Evolutionary conservation across 2,329 filamentous ascomycete species (phyloP), one percentile per base, ranked within the genome.

Genomic region (Xenoacremonium recifei): DNA sequence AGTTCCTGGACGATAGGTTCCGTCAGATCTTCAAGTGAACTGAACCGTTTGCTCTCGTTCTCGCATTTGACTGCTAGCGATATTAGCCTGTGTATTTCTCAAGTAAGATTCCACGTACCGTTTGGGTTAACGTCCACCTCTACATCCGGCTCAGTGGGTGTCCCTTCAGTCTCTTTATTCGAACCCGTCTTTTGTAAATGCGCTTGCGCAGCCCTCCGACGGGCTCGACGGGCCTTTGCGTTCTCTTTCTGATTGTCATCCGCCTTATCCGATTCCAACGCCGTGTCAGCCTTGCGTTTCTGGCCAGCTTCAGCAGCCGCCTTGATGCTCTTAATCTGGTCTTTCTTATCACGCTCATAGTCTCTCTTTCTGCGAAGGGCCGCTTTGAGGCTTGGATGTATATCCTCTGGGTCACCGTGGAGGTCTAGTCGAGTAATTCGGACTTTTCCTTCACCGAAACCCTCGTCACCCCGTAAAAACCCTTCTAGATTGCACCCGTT

Each of bases 401-500:
- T 61, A 12, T 65, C 63, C 6, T 77, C 71, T 0, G 58, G 53
- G 21, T 72, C 63, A 7, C 63, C 63, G 1, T 48, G 49, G 3
- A 45, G 47, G 17, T 77, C 63, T 25, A 87, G 54, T 9, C 75
- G 60, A 10, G 66, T 65, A n/a, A 92, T 69, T 31, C 79, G 71
- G n/a, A 89, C 56, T 50, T 78, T 82, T 6, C 49, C 66, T 7
- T 49, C 47, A 9, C 25, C 69, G 9, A 55, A 49, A 2, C 54
- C 53, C 5, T 65, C 65, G 53, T 93, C 87, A 38, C 75, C 72
- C 50, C 85, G 82, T 17, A 96, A 63, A 39, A 72, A 79, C 3
- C 87, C 91, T 62, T 96, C 90, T 0, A 96, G 68, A 44, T 77
- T 76, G 4, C 63, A 59, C 19, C 62, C 69, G 35, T 74, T 71